Base-by-base conservation (phyloP, 352 stramenopile genomes). In the Phytophthora sojae region DNA sequence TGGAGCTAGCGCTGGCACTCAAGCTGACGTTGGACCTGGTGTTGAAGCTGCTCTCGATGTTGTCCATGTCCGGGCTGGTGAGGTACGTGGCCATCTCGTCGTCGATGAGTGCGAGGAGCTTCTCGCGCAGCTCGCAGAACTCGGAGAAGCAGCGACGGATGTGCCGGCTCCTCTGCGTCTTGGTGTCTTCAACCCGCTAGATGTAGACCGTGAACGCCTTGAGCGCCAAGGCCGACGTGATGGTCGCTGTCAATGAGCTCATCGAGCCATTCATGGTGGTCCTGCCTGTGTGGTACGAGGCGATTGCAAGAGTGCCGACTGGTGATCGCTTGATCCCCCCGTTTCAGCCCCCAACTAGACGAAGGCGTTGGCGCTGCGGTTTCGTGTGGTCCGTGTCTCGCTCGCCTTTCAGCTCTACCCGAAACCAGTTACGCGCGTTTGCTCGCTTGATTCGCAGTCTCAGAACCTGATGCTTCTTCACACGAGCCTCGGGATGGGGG, bases 171-270 rank as follows among this genome's bases (percentile, higher is more conserved):
- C 78, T 55, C 30, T 60, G 60, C 8, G 62, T 85, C 51, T 77
- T 65, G 19, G 61, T 64, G 69, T 90, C 85, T 53, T 90, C 82
- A 29, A 93, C 77, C 12, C 79, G 75, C 26, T 93, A 54, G 19
- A 92, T 82, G 76, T 94, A 94, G 25, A 94, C 76, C 0, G 86
- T 94, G 7, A 85, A 94, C 49, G 85, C 82, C 62, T 91, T 91
- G 50, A 92, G 76, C 8, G 81, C 85, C 26, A 93, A 65, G 14
- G 85, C 85, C 26, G 85, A 92, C 44, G 81, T 90, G 64, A 94
- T 90, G 23, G 64, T 80, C 51, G 78, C 82, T 17, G 81, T 82
- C n/a, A 92, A 67, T 15, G 81, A 57, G 59, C 86, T 79, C 19
- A 82, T 75, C 14, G 82, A 66, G 47, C 71, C 69, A 52, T 74